Evolutionary conservation across 257 asterid species (phyloP), one percentile per base, ranked within the genome.

Genomic region (Buddleja alternifolia): DNA sequence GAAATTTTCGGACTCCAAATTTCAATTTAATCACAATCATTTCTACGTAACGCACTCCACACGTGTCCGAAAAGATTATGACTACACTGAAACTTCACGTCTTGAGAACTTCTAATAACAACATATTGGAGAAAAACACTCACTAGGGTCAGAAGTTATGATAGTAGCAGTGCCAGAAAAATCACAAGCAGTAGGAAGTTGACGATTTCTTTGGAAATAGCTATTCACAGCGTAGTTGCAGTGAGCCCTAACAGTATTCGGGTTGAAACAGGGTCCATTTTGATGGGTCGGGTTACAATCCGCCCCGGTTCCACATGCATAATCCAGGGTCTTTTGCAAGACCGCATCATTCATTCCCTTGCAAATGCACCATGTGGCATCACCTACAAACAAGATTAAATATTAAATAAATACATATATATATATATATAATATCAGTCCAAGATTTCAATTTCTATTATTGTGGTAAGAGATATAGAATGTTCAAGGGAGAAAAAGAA

Each of bases 171-270:
- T 79, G 77, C 96, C 93, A 42, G 88, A 47, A 32, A 92, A 92
- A 51, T 82, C 89, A 82, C 98, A 92, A 24, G 96, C 82, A 9
- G 80, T 73, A 3, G 83, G 8, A 16, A 66, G 58, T 59, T 92
- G 98, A 52, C 84, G 79, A n/a, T 85, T 81, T 50, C 9, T 89
- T 60, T 92, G 97, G 76, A 84, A 92, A 53, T 76, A 92, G 69
- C 98, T 92, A 70, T 92, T 92, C 57, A 85, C 96, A 6, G 96
- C 98, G 75, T 83, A 92, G 70, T 60, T 92, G 81, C 97, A 92
- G 72, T 92, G 98, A 50, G 88, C 88, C 73, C 78, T 80, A 0
- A 89, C 89, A 1, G 81, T 81, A 57, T 92, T 85, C 23, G 98
- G 98, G 82, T 80, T 83, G 75, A 56, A 92, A 60, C 98, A 92